Percentiles rank a stretch among this genome's conserved stretches.
Conservation (phyloP, 2,329 filamentous ascomycete species). For the Colletotrichum tabaci region DNA sequence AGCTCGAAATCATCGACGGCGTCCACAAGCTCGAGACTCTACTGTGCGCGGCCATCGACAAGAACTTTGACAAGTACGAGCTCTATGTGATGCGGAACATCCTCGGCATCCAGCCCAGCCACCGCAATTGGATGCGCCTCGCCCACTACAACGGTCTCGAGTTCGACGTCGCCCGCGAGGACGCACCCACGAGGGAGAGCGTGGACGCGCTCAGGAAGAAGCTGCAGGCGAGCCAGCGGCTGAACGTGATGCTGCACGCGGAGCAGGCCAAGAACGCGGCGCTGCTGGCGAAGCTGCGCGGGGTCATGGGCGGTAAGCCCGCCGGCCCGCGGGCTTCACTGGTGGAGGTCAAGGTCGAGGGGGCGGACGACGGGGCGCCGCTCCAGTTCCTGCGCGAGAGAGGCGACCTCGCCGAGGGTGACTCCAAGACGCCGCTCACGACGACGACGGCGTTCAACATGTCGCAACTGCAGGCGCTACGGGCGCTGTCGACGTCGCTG, state of each 20-base stretch:
- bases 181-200: slow-evolving; percentile 70
- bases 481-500: slow-evolving; percentile 73
- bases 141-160: slow-evolving; percentile 85
- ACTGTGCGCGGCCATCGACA: slow-evolving; percentile 84
- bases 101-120: slow-evolving; percentile 76
- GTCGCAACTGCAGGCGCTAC: slow-evolving; percentile 85
- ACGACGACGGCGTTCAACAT: slow-evolving; percentile 85
- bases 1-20: slow-evolving; percentile 87
- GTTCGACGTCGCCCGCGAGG: slow-evolving; percentile 51
- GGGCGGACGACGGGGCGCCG: slow-evolving; percentile 47
- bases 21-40: slow-evolving; percentile 88
- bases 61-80: slow-evolving; percentile 88
- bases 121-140: slow-evolving; percentile 84
- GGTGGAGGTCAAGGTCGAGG: slow-evolving; percentile 45
- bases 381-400: slow-evolving; percentile 73
- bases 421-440: slow-evolving; percentile 70
- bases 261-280: slow-evolving; percentile 82
- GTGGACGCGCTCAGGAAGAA: slow-evolving; percentile 81
- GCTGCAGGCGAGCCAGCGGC: slow-evolving; percentile 82
- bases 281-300: slow-evolving; percentile 75
- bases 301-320: slow-evolving; percentile 52
- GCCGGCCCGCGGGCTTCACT: slow-evolving; percentile 44
- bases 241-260: slow-evolving; percentile 78
- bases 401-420: slow-evolving; percentile 65
- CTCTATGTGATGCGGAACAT: slow-evolving; percentile 93